phyloP scores from a whole-genome alignment of 352 stramenopile species.

The Phytophthora capsici region DNA sequence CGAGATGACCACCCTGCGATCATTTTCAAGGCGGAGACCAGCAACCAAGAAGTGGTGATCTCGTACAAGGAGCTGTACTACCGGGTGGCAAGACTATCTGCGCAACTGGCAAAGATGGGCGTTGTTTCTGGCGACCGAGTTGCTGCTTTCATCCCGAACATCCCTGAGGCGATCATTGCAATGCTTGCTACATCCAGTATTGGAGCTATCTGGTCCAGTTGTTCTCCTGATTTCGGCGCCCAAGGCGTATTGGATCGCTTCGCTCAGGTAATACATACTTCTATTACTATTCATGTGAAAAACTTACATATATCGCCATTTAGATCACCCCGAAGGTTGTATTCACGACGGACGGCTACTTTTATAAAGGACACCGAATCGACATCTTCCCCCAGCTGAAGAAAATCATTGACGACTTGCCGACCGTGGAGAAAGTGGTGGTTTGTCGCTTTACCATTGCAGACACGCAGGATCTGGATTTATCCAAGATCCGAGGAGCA shows the following conservation, averaged over 20 bases:
- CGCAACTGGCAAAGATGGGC: slow-evolving; percentile 50
- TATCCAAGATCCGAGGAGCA: slow-evolving; percentile 60
- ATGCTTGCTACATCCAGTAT: slow-evolving; percentile 80
- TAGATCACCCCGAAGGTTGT: slow-evolving; percentile 80
- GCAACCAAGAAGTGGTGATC: slow-evolving; percentile 59
- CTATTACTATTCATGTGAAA: neutral
- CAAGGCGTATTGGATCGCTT: slow-evolving; percentile 85
- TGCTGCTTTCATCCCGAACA: slow-evolving; percentile 73
- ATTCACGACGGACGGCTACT: slow-evolving; percentile 78
- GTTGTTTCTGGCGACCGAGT: slow-evolving; percentile 66
- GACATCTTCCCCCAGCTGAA: slow-evolving; percentile 67
- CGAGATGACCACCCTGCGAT: slow-evolving; percentile 74
- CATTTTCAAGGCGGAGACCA: slow-evolving; percentile 80
- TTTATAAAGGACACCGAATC: slow-evolving; percentile 79
- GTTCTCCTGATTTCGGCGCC: slow-evolving; percentile 88
- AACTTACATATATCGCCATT: neutral
- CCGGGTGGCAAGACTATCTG: slow-evolving; percentile 55
- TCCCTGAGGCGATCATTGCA: slow-evolving; percentile 71
- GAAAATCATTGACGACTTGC: slow-evolving; percentile 67
- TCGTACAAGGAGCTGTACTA: slow-evolving; percentile 73
- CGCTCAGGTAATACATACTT: slow-evolving; percentile 46
- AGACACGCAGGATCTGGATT: slow-evolving; percentile 57
- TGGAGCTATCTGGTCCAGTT: slow-evolving; percentile 79
- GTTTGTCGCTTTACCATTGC: slow-evolving; percentile 71
- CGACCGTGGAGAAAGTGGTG: slow-evolving; percentile 68